These are phyloP conservation scores for Wickerhamomyces sp. DNA, from an alignment of 1,139 yeast species.

Conservation along the genomic window DNA sequence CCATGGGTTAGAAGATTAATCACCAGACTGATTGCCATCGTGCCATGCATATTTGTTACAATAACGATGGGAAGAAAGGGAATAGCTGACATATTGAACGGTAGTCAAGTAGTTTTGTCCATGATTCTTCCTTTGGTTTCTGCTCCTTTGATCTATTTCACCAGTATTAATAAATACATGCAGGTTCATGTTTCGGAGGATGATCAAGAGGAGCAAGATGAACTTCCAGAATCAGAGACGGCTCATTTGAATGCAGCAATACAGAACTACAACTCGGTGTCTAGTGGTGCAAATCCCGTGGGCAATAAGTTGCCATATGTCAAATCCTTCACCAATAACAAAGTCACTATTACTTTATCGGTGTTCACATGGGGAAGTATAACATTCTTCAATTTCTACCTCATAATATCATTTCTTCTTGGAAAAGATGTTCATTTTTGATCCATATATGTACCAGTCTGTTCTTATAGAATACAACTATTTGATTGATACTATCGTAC, in stretches of 20 bases:
- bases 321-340: constrained; percentile 57
- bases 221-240: not conserved
- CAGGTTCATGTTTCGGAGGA: constrained; percentile 40
- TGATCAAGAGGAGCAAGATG: constrained; percentile 13
- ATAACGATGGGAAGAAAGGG: constrained; percentile 80
- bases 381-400: constrained; percentile 65
- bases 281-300: not conserved
- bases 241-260: not conserved
- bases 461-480: too few relatives aligned
- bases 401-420: constrained; percentile 59
- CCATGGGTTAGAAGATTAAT: constrained; percentile 84
- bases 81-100: constrained; percentile 70
- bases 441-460: not conserved
- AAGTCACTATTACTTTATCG: constrained; percentile 47
- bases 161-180: constrained; percentile 74
- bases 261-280: constrained; percentile 2
- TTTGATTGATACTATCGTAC: too few relatives aligned
- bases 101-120: constrained; percentile 84
- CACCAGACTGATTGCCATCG: constrained; percentile 79
- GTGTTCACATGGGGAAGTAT: constrained; percentile 67
- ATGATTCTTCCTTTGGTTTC: constrained; percentile 82
- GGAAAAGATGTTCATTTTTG: constrained; percentile 65
- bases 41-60: constrained; percentile 84
- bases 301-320: too few relatives aligned
- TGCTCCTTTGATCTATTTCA: constrained; percentile 85